Percentiles rank a stretch among this genome's conserved stretches.
These are phyloP conservation scores for Durusdinium trenchii DNA, from an alignment of 73 alveolate species.

Conservation along the genomic window DNA sequence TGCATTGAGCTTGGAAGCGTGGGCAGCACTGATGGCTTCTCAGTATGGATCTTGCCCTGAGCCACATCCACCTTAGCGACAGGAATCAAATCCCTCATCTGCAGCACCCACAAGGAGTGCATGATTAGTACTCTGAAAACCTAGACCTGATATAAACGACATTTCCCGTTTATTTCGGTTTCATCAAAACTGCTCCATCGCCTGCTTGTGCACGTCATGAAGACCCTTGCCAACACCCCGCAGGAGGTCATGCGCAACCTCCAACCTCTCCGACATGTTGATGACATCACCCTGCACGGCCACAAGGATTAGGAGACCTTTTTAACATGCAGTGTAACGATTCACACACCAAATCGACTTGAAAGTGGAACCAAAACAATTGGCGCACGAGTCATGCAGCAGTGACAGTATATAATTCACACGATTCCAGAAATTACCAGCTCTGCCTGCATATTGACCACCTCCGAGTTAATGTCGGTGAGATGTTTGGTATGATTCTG, in stretches of 20 bases:
- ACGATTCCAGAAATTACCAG: neutral
- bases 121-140: neutral
- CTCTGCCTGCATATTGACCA: slow-evolving; percentile 65
- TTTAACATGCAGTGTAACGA: neutral
- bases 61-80: slow-evolving; percentile 70
- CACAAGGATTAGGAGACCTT: neutral
- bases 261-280: slow-evolving; percentile 69
- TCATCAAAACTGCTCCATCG: neutral
- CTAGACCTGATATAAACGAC: too few species aligned
- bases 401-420: neutral
- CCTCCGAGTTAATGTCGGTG: slow-evolving; percentile 37
- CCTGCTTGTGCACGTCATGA: slow-evolving; percentile 92
- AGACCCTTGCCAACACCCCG: slow-evolving; percentile 85
- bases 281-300: slow-evolving; percentile 69
- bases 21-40: slow-evolving; percentile 85
- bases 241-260: slow-evolving; percentile 90
- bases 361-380: too few species aligned
- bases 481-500: slow-evolving; percentile 56
- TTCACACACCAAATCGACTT: too few species aligned
- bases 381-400: neutral
- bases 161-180: too few species aligned
- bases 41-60: slow-evolving; percentile 70
- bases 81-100: neutral
- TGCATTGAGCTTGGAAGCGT: slow-evolving; percentile 60
- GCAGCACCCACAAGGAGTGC: neutral